These are phyloP conservation scores for Heritiera littoralis DNA, from an alignment of 345 rosid genomes.

Conservation along the genomic window DNA sequence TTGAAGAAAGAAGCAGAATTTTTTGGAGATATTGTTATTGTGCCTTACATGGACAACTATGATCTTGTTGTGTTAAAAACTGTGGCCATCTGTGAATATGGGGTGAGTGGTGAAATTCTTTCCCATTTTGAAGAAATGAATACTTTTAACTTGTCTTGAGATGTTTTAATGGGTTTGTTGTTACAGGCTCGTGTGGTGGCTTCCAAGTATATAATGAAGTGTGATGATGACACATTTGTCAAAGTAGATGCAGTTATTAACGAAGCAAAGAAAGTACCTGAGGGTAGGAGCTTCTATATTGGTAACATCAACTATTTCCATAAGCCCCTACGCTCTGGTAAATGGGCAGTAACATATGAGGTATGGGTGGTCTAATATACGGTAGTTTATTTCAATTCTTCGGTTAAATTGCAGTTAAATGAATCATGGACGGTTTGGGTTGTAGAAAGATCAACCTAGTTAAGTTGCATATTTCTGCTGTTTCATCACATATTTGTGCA, in stretches of 20 bases:
- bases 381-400: background rate
- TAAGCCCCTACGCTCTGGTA: slow-evolving; percentile 81
- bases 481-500: background rate
- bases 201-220: slow-evolving; percentile 81
- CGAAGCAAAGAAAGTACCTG: slow-evolving; percentile 61
- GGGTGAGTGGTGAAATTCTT: slow-evolving; percentile 53
- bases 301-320: slow-evolving; percentile 91
- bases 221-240: slow-evolving; percentile 94
- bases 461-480: background rate
- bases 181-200: slow-evolving; percentile 61
- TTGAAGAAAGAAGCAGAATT: slow-evolving; percentile 94
- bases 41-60: slow-evolving; percentile 93
- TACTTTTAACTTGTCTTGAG: background rate
- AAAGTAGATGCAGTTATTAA: slow-evolving; percentile 68
- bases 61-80: slow-evolving; percentile 95
- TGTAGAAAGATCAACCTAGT: background rate
- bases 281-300: slow-evolving; percentile 66
- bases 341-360: slow-evolving; percentile 98
- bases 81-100: slow-evolving; percentile 93
- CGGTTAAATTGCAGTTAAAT: no score
- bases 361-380: slow-evolving; percentile 36
- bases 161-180: slow-evolving; percentile 21
- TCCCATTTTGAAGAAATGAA: background rate
- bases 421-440: background rate
- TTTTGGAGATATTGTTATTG: slow-evolving; percentile 85